These are phyloP conservation scores for Coniosporium tulheliwenetii DNA, from an alignment of 2,329 filamentous ascomycete species.

Conservation along the genomic window DNA sequence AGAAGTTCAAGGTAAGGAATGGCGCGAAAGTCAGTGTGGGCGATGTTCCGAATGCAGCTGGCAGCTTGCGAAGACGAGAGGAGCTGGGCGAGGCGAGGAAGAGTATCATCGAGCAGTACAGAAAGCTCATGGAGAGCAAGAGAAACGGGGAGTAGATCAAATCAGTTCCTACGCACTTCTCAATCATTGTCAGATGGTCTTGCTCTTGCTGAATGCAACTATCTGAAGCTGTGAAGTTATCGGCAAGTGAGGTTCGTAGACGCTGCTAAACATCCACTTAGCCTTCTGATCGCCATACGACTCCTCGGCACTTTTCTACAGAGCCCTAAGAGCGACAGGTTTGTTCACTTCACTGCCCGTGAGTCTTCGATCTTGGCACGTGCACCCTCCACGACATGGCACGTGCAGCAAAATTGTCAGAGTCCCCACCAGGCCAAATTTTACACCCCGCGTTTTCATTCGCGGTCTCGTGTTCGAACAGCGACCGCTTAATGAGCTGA, in stretches of 20 bases:
- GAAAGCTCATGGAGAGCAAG: slow-evolving; percentile 49
- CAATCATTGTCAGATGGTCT: too few species aligned
- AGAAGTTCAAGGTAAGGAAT: slow-evolving; percentile 48
- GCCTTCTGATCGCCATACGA: too few species aligned
- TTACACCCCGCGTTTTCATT: slow-evolving; percentile 6
- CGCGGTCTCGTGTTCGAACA: slow-evolving; percentile 13
- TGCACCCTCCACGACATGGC: too few species aligned
- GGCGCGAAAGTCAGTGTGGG: slow-evolving; percentile 51
- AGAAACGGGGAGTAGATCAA: slow-evolving; percentile 9
- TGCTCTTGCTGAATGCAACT: too few species aligned
- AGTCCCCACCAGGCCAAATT: not conserved
- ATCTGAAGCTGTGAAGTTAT: too few species aligned
- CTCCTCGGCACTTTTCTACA: too few species aligned
- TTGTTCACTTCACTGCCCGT: too few species aligned
- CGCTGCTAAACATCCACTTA: too few species aligned
- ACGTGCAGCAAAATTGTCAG: not conserved
- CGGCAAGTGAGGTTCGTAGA: too few species aligned
- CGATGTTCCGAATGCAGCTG: slow-evolving; percentile 52
- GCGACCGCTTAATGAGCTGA: not conserved
- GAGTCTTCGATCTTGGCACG: too few species aligned
- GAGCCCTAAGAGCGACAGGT: too few species aligned
- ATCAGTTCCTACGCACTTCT: too few species aligned
- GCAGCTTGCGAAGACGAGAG: slow-evolving; percentile 56
- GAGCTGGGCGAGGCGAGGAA: slow-evolving; percentile 54
- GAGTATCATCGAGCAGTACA: slow-evolving; percentile 59